Conservation (phyloP, 2,329 filamentous ascomycete species). For the Epichloe sibirici region DNA sequence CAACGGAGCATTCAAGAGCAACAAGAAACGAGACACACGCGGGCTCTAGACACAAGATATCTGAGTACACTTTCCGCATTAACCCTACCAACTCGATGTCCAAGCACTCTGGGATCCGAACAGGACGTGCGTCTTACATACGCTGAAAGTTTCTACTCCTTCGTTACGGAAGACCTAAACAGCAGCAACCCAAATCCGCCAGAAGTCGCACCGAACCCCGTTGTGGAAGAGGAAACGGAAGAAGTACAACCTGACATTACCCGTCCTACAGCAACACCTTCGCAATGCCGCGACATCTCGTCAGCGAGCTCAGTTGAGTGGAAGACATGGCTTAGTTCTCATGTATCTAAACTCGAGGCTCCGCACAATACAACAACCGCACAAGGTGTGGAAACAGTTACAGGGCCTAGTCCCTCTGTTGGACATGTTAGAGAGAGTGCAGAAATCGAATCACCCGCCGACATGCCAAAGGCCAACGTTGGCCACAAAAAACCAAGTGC, state of each 20-base stretch:
- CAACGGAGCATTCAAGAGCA: conserved; percentile 31
- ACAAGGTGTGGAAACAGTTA: neutral
- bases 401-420: conserved; percentile 6
- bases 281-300: conserved; percentile 25
- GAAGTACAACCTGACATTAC: neutral
- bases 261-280: neutral
- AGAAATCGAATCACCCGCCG: conserved; percentile 29
- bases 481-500: neutral
- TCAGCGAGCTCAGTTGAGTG: conserved; percentile 38
- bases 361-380: conserved; percentile 6
- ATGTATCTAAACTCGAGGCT: conserved; percentile 34
- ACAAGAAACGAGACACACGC: conserved; percentile 14
- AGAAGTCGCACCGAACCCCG: neutral
- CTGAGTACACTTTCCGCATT: conserved; percentile 27
- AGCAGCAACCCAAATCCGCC: neutral
- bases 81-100: conserved; percentile 27
- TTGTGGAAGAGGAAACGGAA: neutral
- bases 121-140: conserved; percentile 25
- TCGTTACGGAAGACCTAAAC: conserved; percentile 13
- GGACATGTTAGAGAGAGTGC: conserved; percentile 38
- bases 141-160: conserved; percentile 39
- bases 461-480: neutral
- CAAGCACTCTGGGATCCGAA: conserved; percentile 28
- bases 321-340: conserved; percentile 42
- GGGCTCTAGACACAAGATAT: conserved; percentile 23